Conservation (phyloP, 495 filamentous ascomycete genomes). For the Rhypophila decipiens region DNA sequence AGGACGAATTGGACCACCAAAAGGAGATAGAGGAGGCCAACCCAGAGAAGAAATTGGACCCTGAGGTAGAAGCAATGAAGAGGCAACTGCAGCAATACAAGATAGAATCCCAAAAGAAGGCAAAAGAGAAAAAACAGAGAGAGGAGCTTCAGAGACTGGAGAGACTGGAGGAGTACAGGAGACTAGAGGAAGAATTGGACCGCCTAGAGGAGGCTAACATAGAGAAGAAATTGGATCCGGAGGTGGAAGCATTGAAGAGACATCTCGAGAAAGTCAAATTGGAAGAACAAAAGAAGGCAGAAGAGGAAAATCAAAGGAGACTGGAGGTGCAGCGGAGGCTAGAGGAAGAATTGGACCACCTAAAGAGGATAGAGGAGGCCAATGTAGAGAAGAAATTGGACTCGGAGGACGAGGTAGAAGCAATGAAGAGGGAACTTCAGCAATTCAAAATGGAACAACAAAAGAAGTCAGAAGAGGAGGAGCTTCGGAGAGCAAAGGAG, state of each 20-base stretch:
- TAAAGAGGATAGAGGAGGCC: conserved; percentile 41
- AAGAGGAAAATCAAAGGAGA: no score
- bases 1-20: conserved; percentile 42
- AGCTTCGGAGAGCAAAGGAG: conserved; percentile 42
- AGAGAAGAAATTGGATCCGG: conserved; percentile 44
- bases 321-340: conserved; percentile 48
- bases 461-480: no score
- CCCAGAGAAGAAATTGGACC: conserved; percentile 41
- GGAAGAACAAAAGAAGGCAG: no score
- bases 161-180: conserved; percentile 46
- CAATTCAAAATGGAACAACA: conserved; percentile 38
- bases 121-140: no score
- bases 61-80: conserved; percentile 37
- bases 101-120: no score
- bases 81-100: conserved; percentile 42
- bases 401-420: conserved; percentile 38
- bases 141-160: conserved; percentile 45
- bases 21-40: conserved; percentile 37
- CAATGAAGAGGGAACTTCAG: conserved; percentile 42
- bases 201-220: conserved; percentile 34
- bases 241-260: conserved; percentile 36
- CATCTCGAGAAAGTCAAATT: conserved; percentile 41
- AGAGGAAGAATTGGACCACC: conserved; percentile 38
- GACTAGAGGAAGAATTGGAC: conserved; percentile 42
- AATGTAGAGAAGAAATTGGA: conserved; percentile 37